A percentile compares a stretch with the other conserved stretches of the same genome.
These are phyloP conservation scores for Arctium lappa DNA, from an alignment of 129 eudicot species.

Conservation along the genomic window DNA sequence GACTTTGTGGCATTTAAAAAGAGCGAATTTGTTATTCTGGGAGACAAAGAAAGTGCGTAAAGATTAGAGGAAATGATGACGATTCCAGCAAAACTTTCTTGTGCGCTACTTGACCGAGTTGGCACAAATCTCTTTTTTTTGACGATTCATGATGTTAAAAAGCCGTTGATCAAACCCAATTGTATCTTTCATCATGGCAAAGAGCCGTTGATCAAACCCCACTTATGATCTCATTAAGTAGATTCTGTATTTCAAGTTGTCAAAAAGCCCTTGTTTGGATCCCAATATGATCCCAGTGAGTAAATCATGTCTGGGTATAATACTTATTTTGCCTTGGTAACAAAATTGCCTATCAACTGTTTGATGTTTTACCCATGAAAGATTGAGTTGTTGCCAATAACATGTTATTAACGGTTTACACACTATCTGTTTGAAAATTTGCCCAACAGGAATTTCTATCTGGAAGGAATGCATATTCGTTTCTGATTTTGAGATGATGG, in stretches of 20 bases:
- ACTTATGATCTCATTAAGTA: conserved; percentile 7
- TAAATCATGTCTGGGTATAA: neutral
- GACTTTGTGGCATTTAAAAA: neutral
- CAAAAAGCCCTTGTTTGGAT: neutral
- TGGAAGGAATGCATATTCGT: neutral
- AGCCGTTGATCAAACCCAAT: conserved; percentile 20
- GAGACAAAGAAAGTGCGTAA: conserved; percentile 8
- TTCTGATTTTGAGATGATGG: neutral
- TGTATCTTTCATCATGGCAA: conserved; percentile 21
- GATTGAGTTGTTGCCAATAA: neutral
- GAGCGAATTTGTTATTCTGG: neutral
- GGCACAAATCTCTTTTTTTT: neutral
- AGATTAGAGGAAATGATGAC: conserved; percentile 12
- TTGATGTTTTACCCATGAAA: conserved; percentile 10
- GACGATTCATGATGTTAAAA: conserved; percentile 19
- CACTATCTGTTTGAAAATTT: neutral
- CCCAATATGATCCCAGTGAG: neutral
- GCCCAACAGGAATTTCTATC: neutral
- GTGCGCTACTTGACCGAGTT: conserved; percentile 14
- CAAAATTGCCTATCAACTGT: conserved; percentile 7
- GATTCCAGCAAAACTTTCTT: conserved; percentile 8
- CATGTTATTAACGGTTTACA: neutral
- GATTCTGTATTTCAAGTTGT: neutral
- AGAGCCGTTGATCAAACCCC: conserved; percentile 19
- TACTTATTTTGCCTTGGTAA: neutral